These are phyloP conservation scores for Teunomyces kruisii DNA, from an alignment of 805 yeast species.

Conservation along the genomic window DNA sequence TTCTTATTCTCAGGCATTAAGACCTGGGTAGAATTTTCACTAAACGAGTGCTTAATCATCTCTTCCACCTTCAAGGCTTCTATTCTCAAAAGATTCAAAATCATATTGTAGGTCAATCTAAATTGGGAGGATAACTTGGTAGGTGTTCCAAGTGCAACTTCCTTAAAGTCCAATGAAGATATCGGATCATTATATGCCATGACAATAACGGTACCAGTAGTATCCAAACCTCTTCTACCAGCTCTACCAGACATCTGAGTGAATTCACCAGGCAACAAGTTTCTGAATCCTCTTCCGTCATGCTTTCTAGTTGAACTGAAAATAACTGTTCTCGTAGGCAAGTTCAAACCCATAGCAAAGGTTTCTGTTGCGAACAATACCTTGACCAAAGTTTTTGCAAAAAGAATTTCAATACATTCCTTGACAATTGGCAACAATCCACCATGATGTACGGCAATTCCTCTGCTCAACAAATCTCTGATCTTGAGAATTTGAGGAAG, in stretches of 20 bases:
- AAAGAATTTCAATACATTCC: slow-evolving; percentile 88
- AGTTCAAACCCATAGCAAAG: slow-evolving; percentile 96
- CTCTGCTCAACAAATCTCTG: slow-evolving; percentile 80
- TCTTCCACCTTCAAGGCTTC: slow-evolving; percentile 97
- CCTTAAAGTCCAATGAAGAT: slow-evolving; percentile 60
- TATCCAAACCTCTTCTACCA: slow-evolving; percentile 94
- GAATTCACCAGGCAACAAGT: slow-evolving; percentile 90
- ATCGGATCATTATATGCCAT: slow-evolving; percentile 78
- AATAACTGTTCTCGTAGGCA: slow-evolving; percentile 95
- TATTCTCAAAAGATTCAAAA: slow-evolving; percentile 82
- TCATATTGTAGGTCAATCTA: slow-evolving; percentile 94
- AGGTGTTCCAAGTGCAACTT: slow-evolving; percentile 83
- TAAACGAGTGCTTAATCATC: slow-evolving; percentile 93
- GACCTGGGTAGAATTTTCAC: slow-evolving; percentile 86
- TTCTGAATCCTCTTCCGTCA: slow-evolving; percentile 82
- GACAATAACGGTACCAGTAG: slow-evolving; percentile 90
- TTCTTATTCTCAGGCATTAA: slow-evolving; percentile 82
- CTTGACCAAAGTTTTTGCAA: slow-evolving; percentile 82
- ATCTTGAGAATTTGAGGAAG: slow-evolving; percentile 87
- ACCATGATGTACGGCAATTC: slow-evolving; percentile 95
- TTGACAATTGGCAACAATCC: slow-evolving; percentile 91
- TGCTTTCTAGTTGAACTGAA: slow-evolving; percentile 84
- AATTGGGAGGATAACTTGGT: slow-evolving; percentile 90
- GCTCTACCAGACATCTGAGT: slow-evolving; percentile 99
- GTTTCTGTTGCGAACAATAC: slow-evolving; percentile 97